Evolutionary conservation across 106 monocot genomes (phyloP).

Genomic region (Vanilla planifolia): DNA sequence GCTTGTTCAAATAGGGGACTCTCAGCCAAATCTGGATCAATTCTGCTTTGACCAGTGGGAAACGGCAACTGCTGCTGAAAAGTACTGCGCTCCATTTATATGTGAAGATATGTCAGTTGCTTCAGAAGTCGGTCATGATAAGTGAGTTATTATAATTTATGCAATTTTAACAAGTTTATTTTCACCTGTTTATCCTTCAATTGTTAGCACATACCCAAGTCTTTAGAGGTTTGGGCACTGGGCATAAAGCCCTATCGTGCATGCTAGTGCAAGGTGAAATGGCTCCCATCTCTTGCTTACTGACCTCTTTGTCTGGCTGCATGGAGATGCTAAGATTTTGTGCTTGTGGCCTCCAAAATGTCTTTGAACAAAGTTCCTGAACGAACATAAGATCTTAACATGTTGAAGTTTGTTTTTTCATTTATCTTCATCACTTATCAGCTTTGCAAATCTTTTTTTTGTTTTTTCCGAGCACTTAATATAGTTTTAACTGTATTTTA

Average conservation of each 20-base stretch:
- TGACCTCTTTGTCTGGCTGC: neutral
- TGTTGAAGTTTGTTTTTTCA: neutral
- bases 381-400: neutral
- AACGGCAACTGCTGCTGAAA: slow-evolving; percentile 22
- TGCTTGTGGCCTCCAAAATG: neutral
- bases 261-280: neutral
- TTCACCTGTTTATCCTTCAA: no score
- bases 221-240: neutral
- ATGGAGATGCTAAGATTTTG: neutral
- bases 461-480: neutral
- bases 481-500: neutral
- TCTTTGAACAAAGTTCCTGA: neutral
- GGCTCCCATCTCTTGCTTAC: neutral
- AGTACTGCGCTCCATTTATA: slow-evolving; percentile 41
- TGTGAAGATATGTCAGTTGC: slow-evolving; percentile 57
- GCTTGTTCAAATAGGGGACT: slow-evolving; percentile 40
- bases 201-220: neutral
- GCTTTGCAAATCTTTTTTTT: neutral
- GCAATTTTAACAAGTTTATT: neutral
- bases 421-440: neutral
- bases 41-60: slow-evolving; percentile 32
- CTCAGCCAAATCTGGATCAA: slow-evolving; percentile 27
- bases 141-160: slow-evolving; percentile 31
- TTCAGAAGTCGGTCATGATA: slow-evolving; percentile 71
- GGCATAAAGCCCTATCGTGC: neutral